A percentile compares a stretch with the other conserved stretches of the same genome.
Evolutionary conservation across 208 protist genomes (phyloP).

Genomic region (Trypanosoma scelopori): DNA sequence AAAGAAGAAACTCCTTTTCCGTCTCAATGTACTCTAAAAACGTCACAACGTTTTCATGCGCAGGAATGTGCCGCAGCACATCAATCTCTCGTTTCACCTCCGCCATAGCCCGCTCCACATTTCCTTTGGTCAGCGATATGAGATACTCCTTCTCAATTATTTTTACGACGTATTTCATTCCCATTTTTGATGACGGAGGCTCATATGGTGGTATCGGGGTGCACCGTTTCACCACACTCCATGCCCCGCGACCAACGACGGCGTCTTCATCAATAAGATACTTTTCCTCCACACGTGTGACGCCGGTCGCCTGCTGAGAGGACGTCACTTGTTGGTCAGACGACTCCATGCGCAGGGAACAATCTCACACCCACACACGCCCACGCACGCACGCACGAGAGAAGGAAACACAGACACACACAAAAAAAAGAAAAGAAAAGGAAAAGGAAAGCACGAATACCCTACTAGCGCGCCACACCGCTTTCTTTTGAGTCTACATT

Average conservation of each 20-base stretch:
- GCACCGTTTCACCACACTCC: slow-evolving; percentile 89
- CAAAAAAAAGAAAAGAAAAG: background rate
- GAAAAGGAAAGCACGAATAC: background rate
- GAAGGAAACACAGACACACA: background rate
- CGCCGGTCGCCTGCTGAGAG: slow-evolving; percentile 2
- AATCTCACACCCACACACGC: background rate
- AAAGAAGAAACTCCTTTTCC: slow-evolving; percentile 81
- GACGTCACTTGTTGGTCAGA: background rate
- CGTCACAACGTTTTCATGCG: slow-evolving; percentile 85
- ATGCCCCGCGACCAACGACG: slow-evolving; percentile 84
- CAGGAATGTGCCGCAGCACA: slow-evolving; percentile 83
- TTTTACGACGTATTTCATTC: slow-evolving; percentile 90
- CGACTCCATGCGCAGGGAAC: slow-evolving; percentile 6
- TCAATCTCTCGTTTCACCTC: slow-evolving; percentile 91
- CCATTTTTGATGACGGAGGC: slow-evolving; percentile 59
- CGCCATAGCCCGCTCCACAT: slow-evolving; percentile 85
- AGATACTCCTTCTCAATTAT: slow-evolving; percentile 91
- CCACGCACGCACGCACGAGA: too few relatives aligned
- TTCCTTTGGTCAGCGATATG: slow-evolving; percentile 79
- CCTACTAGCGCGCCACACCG: too few relatives aligned
- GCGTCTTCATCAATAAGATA: slow-evolving; percentile 77
- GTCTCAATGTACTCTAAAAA: slow-evolving; percentile 90
- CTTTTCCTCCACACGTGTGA: slow-evolving; percentile 67
- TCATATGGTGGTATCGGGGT: slow-evolving; percentile 62
- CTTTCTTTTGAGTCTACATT: too few relatives aligned